These are phyloP conservation scores for Crithidia bombi DNA, from an alignment of 208 protist genomes.

Conservation along the genomic window DNA sequence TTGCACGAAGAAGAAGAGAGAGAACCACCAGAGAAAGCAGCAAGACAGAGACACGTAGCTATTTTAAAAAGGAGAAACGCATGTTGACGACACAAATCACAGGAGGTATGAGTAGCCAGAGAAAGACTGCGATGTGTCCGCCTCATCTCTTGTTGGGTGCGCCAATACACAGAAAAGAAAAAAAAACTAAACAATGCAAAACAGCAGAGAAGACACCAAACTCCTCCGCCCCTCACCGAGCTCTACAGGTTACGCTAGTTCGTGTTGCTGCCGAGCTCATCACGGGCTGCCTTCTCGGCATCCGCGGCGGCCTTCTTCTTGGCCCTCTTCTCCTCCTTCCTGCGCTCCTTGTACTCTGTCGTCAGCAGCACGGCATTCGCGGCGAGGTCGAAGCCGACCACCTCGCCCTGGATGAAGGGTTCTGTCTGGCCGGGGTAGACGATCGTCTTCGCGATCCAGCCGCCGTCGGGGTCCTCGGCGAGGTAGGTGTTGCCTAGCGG, in stretches of 20 bases:
- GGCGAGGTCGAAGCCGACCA: conserved; percentile 56
- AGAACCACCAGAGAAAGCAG: conserved; percentile 1
- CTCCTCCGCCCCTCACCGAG: background rate
- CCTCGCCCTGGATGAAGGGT: conserved; percentile 71
- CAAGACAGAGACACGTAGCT: conserved; percentile 10
- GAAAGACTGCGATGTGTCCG: background rate
- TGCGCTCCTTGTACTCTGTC: conserved; percentile 59
- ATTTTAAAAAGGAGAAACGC: too few relatives aligned
- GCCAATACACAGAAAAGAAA: conserved; percentile 3
- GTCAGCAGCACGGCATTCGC: conserved; percentile 66
- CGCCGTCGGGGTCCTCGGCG: conserved; percentile 39
- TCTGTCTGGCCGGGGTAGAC: conserved; percentile 63
- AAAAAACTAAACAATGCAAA: background rate
- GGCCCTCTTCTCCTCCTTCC: conserved; percentile 56
- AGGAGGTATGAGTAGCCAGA: too few relatives aligned
- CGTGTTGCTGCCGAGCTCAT: conserved; percentile 33
- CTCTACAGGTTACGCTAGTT: background rate
- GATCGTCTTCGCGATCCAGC: conserved; percentile 49
- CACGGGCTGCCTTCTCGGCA: conserved; percentile 29
- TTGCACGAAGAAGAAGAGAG: conserved; percentile 10
- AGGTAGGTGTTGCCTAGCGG: conserved; percentile 58
- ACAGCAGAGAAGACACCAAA: background rate
- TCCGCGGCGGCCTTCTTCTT: conserved; percentile 52
- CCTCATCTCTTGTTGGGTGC: background rate
- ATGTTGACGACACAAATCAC: too few relatives aligned